Percentiles rank a stretch among this genome's conserved stretches.
Conservation (phyloP, 129 eudicot genomes). For the Scalesia atractyloides region DNA sequence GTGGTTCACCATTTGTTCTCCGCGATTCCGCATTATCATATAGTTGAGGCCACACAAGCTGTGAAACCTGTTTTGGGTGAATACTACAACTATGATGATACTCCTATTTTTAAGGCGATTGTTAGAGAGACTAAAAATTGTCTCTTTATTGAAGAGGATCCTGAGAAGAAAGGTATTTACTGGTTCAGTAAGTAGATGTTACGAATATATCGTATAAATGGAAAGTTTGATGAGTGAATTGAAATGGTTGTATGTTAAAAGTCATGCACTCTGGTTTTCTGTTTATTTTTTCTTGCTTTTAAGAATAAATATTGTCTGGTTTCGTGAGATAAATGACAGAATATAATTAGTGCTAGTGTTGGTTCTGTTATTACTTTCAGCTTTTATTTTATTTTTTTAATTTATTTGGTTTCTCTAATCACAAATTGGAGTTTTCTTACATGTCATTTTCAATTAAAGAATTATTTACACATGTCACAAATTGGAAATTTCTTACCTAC, state of each 20-base stretch:
- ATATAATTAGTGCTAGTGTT: no score
- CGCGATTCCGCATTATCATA: constrained; percentile 45
- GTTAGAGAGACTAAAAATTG: constrained; percentile 45
- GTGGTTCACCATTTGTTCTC: constrained; percentile 46
- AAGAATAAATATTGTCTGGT: no score
- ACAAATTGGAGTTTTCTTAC: no score
- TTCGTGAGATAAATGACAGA: no score
- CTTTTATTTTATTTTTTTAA: no score
- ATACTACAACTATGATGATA: constrained; percentile 33
- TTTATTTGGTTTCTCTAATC: no score
- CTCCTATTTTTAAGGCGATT: constrained; percentile 37
- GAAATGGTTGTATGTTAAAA: not conserved
- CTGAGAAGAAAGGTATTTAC: constrained; percentile 38
- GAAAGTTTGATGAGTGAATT: not conserved
- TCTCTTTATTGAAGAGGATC: constrained; percentile 31
- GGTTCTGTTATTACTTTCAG: no score
- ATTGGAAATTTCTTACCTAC: no score
- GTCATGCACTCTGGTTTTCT: not conserved
- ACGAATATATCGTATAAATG: not conserved
- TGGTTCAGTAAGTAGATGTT: constrained; percentile 36
- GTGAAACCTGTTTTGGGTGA: constrained; percentile 39
- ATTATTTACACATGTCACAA: no score
- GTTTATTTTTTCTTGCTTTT: no score
- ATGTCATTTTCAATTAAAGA: no score
- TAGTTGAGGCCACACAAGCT: constrained; percentile 38